phyloP scores from a whole-genome alignment of 768 basidiomycete species.

The Auricularia cornea region DNA sequence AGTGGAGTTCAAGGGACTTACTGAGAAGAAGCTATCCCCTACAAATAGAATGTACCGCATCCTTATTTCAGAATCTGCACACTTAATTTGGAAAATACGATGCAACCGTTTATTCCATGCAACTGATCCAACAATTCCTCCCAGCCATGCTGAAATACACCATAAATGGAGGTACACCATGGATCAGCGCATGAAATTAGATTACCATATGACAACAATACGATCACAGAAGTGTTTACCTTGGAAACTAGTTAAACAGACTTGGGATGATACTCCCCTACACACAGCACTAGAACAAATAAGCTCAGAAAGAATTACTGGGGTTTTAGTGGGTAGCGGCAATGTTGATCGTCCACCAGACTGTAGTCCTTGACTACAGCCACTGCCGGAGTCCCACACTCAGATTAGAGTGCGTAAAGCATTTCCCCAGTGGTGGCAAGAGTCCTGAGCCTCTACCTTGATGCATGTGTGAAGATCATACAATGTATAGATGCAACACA shows the following conservation, averaged over 20 bases:
- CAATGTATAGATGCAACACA: not conserved
- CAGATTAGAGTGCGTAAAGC: not conserved
- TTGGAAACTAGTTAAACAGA: not conserved
- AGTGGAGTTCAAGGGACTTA: not conserved
- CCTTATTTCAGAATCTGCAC: not conserved
- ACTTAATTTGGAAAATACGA: not conserved
- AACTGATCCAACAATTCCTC: not conserved
- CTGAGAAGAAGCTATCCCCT: not conserved
- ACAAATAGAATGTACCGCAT: not conserved
- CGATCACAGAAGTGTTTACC: not conserved
- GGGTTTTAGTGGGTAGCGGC: not conserved
- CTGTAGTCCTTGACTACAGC: not conserved
- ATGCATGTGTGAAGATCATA: not conserved
- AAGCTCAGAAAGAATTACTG: not conserved
- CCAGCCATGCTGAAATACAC: not conserved
- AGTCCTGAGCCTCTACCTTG: not conserved
- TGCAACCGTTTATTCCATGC: not conserved
- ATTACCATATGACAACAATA: not conserved
- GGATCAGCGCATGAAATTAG: not conserved
- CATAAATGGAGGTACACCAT: not conserved
- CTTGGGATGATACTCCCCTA: not conserved
- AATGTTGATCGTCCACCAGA: not conserved
- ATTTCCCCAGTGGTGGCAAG: not conserved
- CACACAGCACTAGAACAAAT: not conserved
- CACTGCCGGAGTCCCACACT: not conserved